These are phyloP conservation scores for Kwoniella botswanensis DNA, from an alignment of 768 basidiomycete genomes.

Conservation along the genomic window DNA sequence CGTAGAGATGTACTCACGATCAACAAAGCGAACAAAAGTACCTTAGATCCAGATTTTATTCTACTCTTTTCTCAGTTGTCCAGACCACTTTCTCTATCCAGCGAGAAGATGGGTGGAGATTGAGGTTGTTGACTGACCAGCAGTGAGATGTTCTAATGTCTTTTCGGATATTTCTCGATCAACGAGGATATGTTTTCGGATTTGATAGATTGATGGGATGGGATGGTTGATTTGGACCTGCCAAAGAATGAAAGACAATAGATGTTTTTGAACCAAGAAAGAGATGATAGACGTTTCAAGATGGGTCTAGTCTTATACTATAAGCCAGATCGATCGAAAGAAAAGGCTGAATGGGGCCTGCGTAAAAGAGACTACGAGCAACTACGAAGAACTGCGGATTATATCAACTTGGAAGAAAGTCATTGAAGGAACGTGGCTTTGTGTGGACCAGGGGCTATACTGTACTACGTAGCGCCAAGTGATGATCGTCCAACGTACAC, in stretches of 20 bases:
- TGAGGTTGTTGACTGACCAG: conserved; percentile 18
- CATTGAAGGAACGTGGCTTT: neutral
- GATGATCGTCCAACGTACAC: conserved; percentile 6
- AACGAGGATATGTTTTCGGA: neutral
- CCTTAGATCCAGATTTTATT: neutral
- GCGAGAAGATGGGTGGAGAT: neutral
- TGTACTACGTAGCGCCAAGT: neutral
- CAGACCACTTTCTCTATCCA: no score
- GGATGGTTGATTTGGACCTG: conserved; percentile 1
- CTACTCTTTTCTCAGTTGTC: no score
- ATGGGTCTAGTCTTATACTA: conserved; percentile 3
- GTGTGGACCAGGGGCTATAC: neutral
- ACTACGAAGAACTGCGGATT: neutral
- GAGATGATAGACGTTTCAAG: conserved; percentile 3
- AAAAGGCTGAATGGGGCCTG: conserved; percentile 9
- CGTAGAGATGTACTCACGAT: conserved; percentile 8
- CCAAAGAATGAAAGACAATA: conserved; percentile 5
- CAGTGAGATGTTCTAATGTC: neutral
- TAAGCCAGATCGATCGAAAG: neutral
- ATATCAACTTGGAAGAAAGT: neutral
- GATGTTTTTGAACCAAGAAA: neutral
- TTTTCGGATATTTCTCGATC: conserved; percentile 7
- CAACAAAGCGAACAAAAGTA: neutral
- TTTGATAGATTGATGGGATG: neutral
- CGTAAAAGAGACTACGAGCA: neutral